Conservation (phyloP, 176 grass and related monocot genomes). For the Elymus sibiricus region DNA sequence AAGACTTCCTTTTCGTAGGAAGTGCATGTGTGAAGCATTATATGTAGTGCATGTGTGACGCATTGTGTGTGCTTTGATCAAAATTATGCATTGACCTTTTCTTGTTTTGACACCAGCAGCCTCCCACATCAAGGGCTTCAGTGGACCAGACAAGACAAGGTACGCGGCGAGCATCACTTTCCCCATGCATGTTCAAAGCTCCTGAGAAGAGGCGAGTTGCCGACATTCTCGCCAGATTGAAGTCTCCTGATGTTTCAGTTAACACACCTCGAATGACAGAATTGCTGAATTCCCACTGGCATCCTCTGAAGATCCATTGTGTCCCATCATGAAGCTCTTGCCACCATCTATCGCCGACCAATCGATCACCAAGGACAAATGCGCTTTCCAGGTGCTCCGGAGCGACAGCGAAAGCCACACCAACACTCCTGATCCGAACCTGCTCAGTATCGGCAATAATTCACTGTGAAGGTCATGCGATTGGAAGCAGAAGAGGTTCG, state of each 20-base stretch:
- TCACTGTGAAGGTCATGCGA: slow-evolving; percentile 55
- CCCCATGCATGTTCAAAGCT: slow-evolving; percentile 28
- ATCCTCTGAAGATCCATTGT: no score
- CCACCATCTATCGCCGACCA: no score
- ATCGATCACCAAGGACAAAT: no score
- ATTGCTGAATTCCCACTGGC: no score
- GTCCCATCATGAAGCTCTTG: no score
- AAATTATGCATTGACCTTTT: background rate
- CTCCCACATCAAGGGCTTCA: slow-evolving; percentile 24
- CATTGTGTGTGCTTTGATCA: background rate
- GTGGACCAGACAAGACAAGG: slow-evolving; percentile 13
- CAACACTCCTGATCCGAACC: no score
- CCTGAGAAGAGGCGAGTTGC: slow-evolving; percentile 14
- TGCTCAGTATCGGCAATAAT: no score
- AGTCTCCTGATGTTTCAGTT: slow-evolving; percentile 86
- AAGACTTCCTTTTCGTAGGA: no score
- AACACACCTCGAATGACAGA: slow-evolving; percentile 88
- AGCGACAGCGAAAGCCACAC: no score
- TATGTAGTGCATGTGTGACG: background rate
- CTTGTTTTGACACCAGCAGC: background rate
- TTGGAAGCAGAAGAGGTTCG: slow-evolving; percentile 61
- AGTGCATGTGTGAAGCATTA: background rate
- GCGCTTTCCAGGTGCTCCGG: no score
- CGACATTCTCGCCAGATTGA: slow-evolving; percentile 37
- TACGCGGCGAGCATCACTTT: slow-evolving; percentile 55